phyloP scores from a whole-genome alignment of 2,329 filamentous ascomycete species.

The Aureobasidium sp. region DNA sequence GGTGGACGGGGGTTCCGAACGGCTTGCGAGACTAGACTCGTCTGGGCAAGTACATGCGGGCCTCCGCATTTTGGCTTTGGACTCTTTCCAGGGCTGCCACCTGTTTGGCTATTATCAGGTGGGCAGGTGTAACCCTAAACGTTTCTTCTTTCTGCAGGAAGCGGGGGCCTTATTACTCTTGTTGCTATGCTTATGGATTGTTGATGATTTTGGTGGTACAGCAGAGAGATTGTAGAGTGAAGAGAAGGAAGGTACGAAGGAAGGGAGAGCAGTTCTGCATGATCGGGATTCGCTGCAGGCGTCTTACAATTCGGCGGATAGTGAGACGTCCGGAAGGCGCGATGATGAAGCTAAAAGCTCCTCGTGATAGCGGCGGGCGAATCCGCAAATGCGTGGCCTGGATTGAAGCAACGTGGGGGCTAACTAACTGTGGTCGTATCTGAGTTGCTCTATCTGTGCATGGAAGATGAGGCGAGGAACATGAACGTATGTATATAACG shows the following conservation, averaged over 20 bases:
- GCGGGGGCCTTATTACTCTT: not conserved
- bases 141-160: not conserved
- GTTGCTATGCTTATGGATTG: not conserved
- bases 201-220: not conserved
- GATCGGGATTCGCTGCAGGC: not conserved
- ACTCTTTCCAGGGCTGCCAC: too few species aligned
- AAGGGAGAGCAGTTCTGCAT: not conserved
- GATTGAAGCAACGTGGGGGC: not conserved
- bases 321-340: slow-evolving; percentile 4
- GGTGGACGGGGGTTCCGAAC: not conserved
- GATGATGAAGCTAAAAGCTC: slow-evolving; percentile 10
- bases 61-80: not conserved
- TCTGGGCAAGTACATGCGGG: not conserved
- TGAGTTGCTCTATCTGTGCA: slow-evolving; percentile 11
- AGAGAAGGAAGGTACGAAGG: not conserved
- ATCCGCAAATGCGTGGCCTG: slow-evolving; percentile 5
- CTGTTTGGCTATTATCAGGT: not conserved
- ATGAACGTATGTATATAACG: slow-evolving; percentile 10
- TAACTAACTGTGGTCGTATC: slow-evolving; percentile 5
- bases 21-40: not conserved
- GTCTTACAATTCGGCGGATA: not conserved
- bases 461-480: not conserved
- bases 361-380: slow-evolving; percentile 9
- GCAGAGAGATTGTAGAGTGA: not conserved
- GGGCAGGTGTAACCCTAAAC: not conserved